phyloP scores from a whole-genome alignment of 805 yeast species.

The Spathaspora passalidarum region DNA sequence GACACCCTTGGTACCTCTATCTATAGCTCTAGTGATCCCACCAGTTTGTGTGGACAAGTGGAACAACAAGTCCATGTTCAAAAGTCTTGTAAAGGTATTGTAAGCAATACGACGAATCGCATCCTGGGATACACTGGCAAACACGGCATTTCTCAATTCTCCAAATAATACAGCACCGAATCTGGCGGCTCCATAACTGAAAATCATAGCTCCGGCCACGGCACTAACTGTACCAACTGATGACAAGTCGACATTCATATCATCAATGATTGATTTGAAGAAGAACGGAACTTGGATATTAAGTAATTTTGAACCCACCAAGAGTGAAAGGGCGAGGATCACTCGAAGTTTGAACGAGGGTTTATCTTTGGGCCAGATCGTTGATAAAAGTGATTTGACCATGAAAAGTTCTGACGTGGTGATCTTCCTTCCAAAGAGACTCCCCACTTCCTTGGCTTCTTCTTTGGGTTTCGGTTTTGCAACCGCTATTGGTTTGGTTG shows the following conservation, averaged over 20 bases:
- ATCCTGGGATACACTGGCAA: slow-evolving; percentile 91
- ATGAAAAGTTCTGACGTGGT: slow-evolving; percentile 50
- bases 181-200: slow-evolving; percentile 91
- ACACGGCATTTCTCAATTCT: slow-evolving; percentile 90
- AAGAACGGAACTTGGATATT: slow-evolving; percentile 96
- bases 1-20: slow-evolving; percentile 96
- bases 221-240: slow-evolving; percentile 60
- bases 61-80: slow-evolving; percentile 83
- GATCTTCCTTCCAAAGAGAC: slow-evolving; percentile 26
- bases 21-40: slow-evolving; percentile 93
- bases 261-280: slow-evolving; percentile 82
- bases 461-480: not conserved
- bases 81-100: slow-evolving; percentile 79
- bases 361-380: slow-evolving; percentile 80
- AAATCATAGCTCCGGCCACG: slow-evolving; percentile 61
- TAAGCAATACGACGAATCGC: slow-evolving; percentile 89
- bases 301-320: slow-evolving; percentile 77
- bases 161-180: slow-evolving; percentile 95
- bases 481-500: not conserved
- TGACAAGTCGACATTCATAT: slow-evolving; percentile 88
- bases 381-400: slow-evolving; percentile 59
- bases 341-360: slow-evolving; percentile 71
- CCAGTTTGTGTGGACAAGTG: slow-evolving; percentile 93
- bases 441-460: slow-evolving; percentile 1
- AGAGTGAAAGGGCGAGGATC: slow-evolving; percentile 64